phyloP scores from a whole-genome alignment of 805 yeast species.

The Pichia ethanolica region DNA sequence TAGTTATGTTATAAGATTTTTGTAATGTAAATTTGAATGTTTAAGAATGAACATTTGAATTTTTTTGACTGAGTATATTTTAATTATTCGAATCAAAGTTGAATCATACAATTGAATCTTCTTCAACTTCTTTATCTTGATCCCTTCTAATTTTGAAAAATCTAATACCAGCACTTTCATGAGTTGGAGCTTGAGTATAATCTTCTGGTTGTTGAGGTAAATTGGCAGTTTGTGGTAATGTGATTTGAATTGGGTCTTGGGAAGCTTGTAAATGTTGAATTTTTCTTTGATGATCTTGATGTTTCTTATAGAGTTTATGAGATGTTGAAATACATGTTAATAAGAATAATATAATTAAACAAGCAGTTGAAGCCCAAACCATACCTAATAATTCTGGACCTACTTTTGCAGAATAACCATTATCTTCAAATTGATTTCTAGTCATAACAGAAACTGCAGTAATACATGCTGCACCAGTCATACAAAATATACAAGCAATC shows the following conservation, averaged over 20 bases:
- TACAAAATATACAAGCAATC: conserved; percentile 45
- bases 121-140: conserved; percentile 34
- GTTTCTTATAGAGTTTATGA: conserved; percentile 43
- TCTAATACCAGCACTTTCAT: conserved; percentile 54
- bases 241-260: neutral
- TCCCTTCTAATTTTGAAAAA: conserved; percentile 67
- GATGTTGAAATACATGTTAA: conserved; percentile 45
- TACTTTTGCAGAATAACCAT: conserved; percentile 36
- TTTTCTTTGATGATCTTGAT: conserved; percentile 22
- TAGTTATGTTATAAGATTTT: too few species aligned
- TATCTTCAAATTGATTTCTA: conserved; percentile 53
- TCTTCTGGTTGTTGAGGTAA: conserved; percentile 2
- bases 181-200: conserved; percentile 17
- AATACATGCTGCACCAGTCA: conserved; percentile 60
- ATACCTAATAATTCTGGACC: conserved; percentile 56
- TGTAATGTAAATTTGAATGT: too few species aligned
- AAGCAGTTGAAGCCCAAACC: conserved; percentile 63
- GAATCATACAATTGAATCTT: conserved; percentile 23
- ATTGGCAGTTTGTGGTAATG: conserved; percentile 20
- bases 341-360: conserved; percentile 42
- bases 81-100: neutral
- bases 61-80: too few species aligned
- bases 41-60: neutral
- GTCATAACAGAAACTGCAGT: conserved; percentile 79
- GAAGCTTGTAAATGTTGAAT: neutral